Percentiles rank a stretch among this genome's conserved stretches.
Evolutionary conservation across 441 rosid species (phyloP).

Genomic region (Rhodomyrtus psidioides): DNA sequence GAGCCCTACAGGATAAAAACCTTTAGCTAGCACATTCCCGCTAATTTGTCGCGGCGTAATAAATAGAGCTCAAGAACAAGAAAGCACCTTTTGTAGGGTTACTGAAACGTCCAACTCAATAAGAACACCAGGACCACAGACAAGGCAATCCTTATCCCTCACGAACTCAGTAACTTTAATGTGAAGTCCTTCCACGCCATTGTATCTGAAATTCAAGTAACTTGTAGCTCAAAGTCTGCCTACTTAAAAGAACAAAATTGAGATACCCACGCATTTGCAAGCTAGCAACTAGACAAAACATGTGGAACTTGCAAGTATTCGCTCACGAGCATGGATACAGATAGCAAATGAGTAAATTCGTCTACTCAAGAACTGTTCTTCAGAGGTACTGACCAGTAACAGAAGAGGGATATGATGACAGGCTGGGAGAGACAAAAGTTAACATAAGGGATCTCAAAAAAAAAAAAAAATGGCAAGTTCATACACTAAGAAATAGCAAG

Average conservation of each 20-base stretch:
- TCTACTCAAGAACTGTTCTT: not conserved
- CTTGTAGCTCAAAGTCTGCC: not conserved
- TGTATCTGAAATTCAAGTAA: slow-evolving; percentile 37
- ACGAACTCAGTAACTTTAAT: slow-evolving; percentile 73
- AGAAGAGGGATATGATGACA: not conserved
- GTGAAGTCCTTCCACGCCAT: slow-evolving; percentile 87
- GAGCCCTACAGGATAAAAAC: not conserved
- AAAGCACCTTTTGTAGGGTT: slow-evolving; percentile 66
- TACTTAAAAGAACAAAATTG: not conserved
- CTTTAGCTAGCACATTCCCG: not conserved
- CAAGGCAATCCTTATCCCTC: slow-evolving; percentile 80
- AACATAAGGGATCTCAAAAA: not conserved
- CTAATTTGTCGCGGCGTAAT: not conserved
- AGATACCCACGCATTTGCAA: not conserved
- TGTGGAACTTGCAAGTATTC: not conserved
- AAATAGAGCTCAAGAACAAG: slow-evolving; percentile 1
- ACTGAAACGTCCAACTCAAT: slow-evolving; percentile 65
- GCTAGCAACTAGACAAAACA: not conserved
- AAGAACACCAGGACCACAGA: slow-evolving; percentile 86
- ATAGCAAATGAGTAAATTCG: not conserved
- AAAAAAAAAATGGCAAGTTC: not conserved
- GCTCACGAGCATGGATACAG: not conserved
- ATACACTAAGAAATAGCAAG: not conserved
- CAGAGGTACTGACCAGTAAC: not conserved
- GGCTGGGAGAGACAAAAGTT: not conserved